These are phyloP conservation scores for Candida succiphila DNA, from an alignment of 805 yeast species.

Conservation along the genomic window DNA sequence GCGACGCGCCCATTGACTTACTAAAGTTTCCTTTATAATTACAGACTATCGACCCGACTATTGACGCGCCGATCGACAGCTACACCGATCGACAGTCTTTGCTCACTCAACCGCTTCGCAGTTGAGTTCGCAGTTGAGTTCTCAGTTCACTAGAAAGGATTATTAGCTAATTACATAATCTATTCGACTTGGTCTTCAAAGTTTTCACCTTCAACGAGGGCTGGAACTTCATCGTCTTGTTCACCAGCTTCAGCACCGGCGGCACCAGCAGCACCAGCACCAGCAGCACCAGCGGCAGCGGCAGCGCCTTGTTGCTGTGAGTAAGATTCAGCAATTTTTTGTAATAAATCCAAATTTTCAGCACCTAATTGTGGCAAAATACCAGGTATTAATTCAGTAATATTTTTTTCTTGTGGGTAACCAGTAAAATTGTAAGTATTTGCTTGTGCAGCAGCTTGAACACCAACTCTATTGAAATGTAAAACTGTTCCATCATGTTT, in stretches of 20 bases:
- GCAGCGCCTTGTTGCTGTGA: slow-evolving; percentile 41
- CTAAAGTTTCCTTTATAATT: too few relatives aligned
- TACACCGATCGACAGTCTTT: too few relatives aligned
- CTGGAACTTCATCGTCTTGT: slow-evolving; percentile 63
- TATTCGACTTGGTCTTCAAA: slow-evolving; percentile 49
- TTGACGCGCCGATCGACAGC: too few relatives aligned
- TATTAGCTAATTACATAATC: slow-evolving; percentile 1
- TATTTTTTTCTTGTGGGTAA: slow-evolving; percentile 83
- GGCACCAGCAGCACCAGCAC: slow-evolving; percentile 26
- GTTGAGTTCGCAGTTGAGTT: too few relatives aligned
- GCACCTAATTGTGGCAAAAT: slow-evolving; percentile 95
- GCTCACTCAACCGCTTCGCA: too few relatives aligned
- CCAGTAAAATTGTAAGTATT: slow-evolving; percentile 95
- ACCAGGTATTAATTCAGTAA: slow-evolving; percentile 88
- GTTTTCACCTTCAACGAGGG: slow-evolving; percentile 82
- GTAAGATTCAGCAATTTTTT: slow-evolving; percentile 82
- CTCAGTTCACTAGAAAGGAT: too few relatives aligned
- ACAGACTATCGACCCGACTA: too few relatives aligned
- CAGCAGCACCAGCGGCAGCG: slow-evolving; percentile 27
- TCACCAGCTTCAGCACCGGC: slow-evolving; percentile 30
- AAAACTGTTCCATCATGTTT: slow-evolving; percentile 92
- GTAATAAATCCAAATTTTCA: slow-evolving; percentile 84
- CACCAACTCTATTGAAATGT: slow-evolving; percentile 94
- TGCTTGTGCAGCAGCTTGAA: slow-evolving; percentile 83
- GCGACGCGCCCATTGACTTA: too few relatives aligned